Conservation (phyloP, 106 monocot genomes). For the Platanthera guangdongensis region DNA sequence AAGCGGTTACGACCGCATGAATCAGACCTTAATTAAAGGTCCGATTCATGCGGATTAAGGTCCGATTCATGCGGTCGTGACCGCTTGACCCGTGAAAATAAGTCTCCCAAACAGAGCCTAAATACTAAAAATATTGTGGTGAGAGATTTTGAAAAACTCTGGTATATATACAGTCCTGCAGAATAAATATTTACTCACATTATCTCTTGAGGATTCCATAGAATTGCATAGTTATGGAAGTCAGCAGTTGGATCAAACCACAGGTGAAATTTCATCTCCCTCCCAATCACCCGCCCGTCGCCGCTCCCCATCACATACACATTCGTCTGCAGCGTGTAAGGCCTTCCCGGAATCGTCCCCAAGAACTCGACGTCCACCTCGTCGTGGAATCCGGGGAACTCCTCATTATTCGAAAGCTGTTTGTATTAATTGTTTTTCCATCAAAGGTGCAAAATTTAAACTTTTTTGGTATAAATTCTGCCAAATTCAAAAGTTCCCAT, state of each 20-base stretch:
- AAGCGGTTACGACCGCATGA: too few species aligned
- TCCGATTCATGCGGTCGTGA: too few species aligned
- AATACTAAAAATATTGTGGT: too few species aligned
- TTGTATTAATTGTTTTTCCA: background rate
- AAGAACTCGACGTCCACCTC: constrained; percentile 73
- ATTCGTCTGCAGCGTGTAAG: constrained; percentile 65
- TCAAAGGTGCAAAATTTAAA: too few species aligned
- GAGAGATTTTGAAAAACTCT: too few species aligned
- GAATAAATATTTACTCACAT: constrained; percentile 29
- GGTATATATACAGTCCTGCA: too few species aligned
- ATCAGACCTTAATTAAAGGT: too few species aligned
- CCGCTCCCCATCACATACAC: constrained; percentile 70
- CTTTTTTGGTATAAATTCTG: too few species aligned
- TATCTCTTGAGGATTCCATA: constrained; percentile 66
- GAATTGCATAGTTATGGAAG: constrained; percentile 71
- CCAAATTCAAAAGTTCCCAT: background rate
- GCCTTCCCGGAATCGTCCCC: constrained; percentile 59
- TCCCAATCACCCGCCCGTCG: constrained; percentile 63
- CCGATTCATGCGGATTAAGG: too few species aligned
- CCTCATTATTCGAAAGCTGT: constrained; percentile 68
- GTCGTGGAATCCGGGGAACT: constrained; percentile 59
- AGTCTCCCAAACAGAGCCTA: too few species aligned
- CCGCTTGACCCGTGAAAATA: too few species aligned
- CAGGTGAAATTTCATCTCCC: constrained; percentile 84
- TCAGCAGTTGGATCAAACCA: constrained; percentile 85